Base-by-base conservation (phyloP, 768 basidiomycete species). In the Tylopilus subfusipes region DNA sequence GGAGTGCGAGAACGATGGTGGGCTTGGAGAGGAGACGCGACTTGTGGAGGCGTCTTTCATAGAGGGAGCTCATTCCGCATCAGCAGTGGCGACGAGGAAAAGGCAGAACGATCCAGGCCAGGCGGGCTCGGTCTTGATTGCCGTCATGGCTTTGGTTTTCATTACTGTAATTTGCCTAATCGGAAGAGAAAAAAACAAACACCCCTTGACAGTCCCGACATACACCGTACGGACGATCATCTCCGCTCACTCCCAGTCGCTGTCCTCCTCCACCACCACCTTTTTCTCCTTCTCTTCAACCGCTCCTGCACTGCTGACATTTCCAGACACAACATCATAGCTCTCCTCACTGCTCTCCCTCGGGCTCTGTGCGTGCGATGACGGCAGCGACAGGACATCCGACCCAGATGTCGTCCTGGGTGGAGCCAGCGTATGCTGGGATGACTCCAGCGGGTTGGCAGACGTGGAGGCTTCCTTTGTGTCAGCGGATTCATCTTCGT, bases 401-500 rank as follows among this genome's bases (percentile, higher is more conserved):
- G 51, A 61, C 42, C 40, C 30, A 31, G 59, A 62, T 9, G 27
- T 51, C 24, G 43, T 58, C 61, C 53, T 61, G 31, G 61, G 61
- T 42, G 64, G 71, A 19, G 56, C 64, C 12, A 63, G 62, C 29
- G 62, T 68, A 39, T 58, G 66, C 38, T 64, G 59, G 30, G 68
- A 61, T 40, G 61, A 59, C 50, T 52, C 49, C 47, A 65, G 50
- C 42, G 54, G 52, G 42, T 56, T 58, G 33, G 55, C 44, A 16
- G 51, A 42, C 31, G 42, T 55, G 0, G 47, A 7, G 10, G 40
- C 12, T 19, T 56, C 48, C 52, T 56, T 59, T 18, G 54, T 38
- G 49, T 61, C 59, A 4, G 47, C 53, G n/a, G 65, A 60, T 42
- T 88, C 87, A n/a, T 92, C 90, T n/a, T 94, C 92, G 48, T 86